Percentiles rank a stretch among this genome's conserved stretches.
phyloP scores from a whole-genome alignment of 306 rosid genomes.

The Leucaena leucocephala region DNA sequence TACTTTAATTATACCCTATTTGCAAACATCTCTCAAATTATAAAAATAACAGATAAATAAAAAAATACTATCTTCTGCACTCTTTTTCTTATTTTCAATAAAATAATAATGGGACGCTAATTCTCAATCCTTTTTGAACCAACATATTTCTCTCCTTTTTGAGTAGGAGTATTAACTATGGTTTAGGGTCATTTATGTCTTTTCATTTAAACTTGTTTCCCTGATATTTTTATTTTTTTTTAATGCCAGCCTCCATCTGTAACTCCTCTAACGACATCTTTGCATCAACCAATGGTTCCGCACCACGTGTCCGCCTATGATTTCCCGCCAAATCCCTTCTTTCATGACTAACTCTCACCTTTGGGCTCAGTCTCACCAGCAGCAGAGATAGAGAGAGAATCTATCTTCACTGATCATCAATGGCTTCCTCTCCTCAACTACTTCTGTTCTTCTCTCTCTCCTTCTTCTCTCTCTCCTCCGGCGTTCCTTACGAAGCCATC shows the following conservation, averaged over 20 bases:
- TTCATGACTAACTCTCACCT: neutral
- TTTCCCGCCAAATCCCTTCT: constrained; percentile 37
- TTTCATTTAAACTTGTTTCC: neutral
- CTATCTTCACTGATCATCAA: constrained; percentile 27
- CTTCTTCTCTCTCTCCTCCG: constrained; percentile 39
- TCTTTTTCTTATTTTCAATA: neutral
- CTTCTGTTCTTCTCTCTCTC: constrained; percentile 29
- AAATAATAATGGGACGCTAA: neutral
- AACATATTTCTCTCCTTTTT: neutral
- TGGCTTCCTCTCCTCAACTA: constrained; percentile 49
- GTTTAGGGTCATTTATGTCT: neutral
- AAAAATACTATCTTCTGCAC: no score
- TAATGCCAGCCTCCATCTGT: neutral
- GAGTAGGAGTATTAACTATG: no score
- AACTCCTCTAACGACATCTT: constrained; percentile 24
- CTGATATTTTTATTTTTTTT: neutral
- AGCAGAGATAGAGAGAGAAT: neutral
- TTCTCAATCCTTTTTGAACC: neutral
- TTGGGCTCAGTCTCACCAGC: neutral
- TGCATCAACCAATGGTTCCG: constrained; percentile 21
- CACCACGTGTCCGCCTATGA: constrained; percentile 29
- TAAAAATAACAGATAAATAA: no score
- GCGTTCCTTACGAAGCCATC: constrained; percentile 54
- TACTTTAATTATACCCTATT: neutral
- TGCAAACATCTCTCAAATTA: neutral